Evolutionary conservation across 2,329 filamentous ascomycete species (phyloP), one percentile per base, ranked within the genome.

Genomic region (Ilyonectria sp.): DNA sequence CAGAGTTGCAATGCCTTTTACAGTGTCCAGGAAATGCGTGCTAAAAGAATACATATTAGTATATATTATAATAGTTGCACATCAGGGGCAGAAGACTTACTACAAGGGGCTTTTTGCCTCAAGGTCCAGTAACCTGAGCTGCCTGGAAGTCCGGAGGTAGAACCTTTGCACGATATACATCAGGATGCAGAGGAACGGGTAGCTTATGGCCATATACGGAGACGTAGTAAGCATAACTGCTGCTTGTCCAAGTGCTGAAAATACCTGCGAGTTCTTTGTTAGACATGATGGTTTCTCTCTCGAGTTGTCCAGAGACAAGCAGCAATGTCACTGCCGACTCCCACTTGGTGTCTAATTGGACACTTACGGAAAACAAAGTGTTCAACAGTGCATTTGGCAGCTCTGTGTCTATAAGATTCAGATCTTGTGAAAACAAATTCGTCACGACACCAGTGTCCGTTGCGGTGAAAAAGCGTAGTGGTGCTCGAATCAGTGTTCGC

Each of bases 91-190:
- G 13, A 19, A 21, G 33, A 71, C 69, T 68, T 15, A 77, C 75
- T 87, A 90, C 0, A 91, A 78, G 0, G 87, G 87, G 1, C 84
- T 83, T 65, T 90, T 89, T 2, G 84, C 82, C 72, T 91, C 89
- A 2, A 91, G 81, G 50, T 91, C 88, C 19, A 91, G 74, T 13
- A 89, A 81, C 47, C 88, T 82, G 6, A 91, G 76, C 74, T 91
- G 88, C 0, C 88, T 82, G 0, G 88, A 90, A 0, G 88, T 91
- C 0, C 85, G 82, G 2, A 91, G 82, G 71, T 91, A 91, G 60
- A 89, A 82, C 52, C 82, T 84, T 69, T 90, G 88, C 2, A 91
- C 76, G 4, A 80, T 63, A 58, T 84, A 90, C 1, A 89, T 69
- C 0, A 84, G 68, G 2, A 71, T 76, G 6, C 82, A 63, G 0